A percentile compares a stretch with the other conserved stretches of the same genome.
Conservation (phyloP, 306 rosid genomes). For the Pyrus communis region DNA sequence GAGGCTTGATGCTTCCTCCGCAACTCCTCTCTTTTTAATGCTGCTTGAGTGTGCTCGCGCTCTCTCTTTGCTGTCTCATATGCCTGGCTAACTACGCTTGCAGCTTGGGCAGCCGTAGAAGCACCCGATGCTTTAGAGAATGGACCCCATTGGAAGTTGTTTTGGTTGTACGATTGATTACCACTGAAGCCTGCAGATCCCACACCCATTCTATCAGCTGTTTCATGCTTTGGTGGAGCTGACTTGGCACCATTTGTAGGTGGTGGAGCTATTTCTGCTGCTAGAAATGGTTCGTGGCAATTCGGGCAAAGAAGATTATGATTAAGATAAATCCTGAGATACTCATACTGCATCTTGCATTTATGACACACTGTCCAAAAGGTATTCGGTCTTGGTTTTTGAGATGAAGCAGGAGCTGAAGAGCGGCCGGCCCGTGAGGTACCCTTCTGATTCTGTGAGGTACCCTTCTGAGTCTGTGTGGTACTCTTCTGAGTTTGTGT, state of each 20-base stretch:
- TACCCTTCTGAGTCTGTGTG: constrained; percentile 42
- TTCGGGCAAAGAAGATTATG: constrained; percentile 90
- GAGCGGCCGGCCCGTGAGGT: constrained; percentile 32
- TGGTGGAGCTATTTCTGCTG: constrained; percentile 75
- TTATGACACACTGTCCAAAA: constrained; percentile 87
- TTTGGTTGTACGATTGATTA: constrained; percentile 25
- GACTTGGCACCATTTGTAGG: constrained; percentile 59
- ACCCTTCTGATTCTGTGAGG: constrained; percentile 8
- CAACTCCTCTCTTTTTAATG: constrained; percentile 46
- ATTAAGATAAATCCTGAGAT: constrained; percentile 75
- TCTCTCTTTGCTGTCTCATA: constrained; percentile 87
- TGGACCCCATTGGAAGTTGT: constrained; percentile 68
- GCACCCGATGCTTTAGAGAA: constrained; percentile 58
- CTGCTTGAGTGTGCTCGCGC: constrained; percentile 88
- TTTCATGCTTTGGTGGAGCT: constrained; percentile 39
- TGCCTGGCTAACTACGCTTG: constrained; percentile 82
- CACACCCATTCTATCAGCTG: constrained; percentile 34
- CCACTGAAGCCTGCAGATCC: constrained; percentile 34
- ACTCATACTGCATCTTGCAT: constrained; percentile 97
- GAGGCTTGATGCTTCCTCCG: constrained; percentile 54
- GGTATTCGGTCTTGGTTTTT: constrained; percentile 50
- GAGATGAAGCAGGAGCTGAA: constrained; percentile 44
- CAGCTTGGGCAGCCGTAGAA: constrained; percentile 79
- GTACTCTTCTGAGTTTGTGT: constrained; percentile 5
- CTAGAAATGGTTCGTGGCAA: constrained; percentile 78